Conservation (phyloP, 495 filamentous ascomycete genomes). For the Penicillium roqueforti region DNA sequence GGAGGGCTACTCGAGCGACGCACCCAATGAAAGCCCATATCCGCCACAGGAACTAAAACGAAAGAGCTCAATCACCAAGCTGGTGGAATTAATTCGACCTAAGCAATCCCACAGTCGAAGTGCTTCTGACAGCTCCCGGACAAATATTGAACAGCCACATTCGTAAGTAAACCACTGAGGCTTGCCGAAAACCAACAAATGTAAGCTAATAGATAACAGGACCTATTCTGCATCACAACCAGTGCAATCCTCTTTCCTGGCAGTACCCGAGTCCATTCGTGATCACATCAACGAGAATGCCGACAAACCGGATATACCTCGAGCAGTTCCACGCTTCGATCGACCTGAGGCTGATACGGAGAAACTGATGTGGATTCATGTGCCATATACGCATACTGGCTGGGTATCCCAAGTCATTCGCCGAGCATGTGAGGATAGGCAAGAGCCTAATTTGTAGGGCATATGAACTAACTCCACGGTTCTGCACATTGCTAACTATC, state of each 20-base stretch:
- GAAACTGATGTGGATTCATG: constrained; percentile 62
- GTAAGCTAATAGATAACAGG: background rate
- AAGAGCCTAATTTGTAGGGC: constrained; percentile 27
- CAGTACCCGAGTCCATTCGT: constrained; percentile 25
- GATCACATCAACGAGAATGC: constrained; percentile 24
- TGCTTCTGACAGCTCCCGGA: constrained; percentile 19
- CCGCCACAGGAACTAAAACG: constrained; percentile 10
- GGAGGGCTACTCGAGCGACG: constrained; percentile 24
- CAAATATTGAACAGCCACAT: constrained; percentile 15
- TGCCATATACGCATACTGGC: constrained; percentile 60
- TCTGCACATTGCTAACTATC: background rate
- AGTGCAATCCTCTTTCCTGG: constrained; percentile 22
- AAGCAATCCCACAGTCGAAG: constrained; percentile 14
- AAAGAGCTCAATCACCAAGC: constrained; percentile 9
- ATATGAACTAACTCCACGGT: background rate
- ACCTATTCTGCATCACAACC: constrained; percentile 20
- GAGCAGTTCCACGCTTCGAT: constrained; percentile 34
- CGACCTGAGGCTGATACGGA: constrained; percentile 39
- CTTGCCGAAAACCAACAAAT: background rate
- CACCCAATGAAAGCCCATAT: constrained; percentile 20
- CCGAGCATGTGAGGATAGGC: constrained; percentile 23
- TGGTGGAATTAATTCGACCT: constrained; percentile 10
- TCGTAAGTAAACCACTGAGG: constrained; percentile 14
- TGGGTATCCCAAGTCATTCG: constrained; percentile 52
- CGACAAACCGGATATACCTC: constrained; percentile 26